Evolutionary conservation across 2,329 filamentous ascomycete genomes (phyloP).

Genomic region (Samsoniella hepiali): DNA sequence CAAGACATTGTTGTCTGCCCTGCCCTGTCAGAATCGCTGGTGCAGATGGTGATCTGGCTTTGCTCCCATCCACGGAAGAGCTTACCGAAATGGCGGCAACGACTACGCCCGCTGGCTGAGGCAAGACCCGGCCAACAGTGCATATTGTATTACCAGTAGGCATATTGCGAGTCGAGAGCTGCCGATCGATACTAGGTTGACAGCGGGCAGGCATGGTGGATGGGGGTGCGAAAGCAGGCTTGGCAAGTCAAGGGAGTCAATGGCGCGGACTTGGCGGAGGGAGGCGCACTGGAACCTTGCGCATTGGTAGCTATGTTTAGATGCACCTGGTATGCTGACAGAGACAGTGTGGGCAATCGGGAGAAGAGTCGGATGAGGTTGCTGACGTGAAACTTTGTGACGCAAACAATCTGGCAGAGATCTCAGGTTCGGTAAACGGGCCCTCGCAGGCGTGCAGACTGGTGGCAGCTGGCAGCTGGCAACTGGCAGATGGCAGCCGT

Average conservation of each 20-base stretch:
- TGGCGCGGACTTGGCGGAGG: constrained; percentile 1
- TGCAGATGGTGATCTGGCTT: background rate
- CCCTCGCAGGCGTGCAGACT: background rate
- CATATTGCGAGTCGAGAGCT: background rate
- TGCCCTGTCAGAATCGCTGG: background rate
- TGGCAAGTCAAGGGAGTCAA: background rate
- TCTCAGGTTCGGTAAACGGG: background rate
- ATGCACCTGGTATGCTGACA: constrained; percentile 10
- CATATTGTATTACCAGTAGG: background rate
- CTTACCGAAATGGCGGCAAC: background rate
- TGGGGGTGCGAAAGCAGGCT: background rate
- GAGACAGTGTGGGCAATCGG: constrained; percentile 3
- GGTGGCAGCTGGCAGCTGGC: background rate
- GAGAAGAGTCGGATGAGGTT: background rate
- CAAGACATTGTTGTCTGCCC: background rate
- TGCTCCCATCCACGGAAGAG: background rate
- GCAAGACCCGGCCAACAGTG: background rate
- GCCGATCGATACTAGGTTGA: background rate
- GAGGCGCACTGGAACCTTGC: background rate
- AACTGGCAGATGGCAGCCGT: background rate
- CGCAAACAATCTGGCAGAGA: background rate
- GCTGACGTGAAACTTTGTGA: background rate
- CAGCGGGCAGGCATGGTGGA: background rate
- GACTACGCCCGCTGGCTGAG: background rate
- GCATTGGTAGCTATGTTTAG: background rate